These are phyloP conservation scores for Solanum ossicruentum DNA, from an alignment of 257 asterid species.

Conservation along the genomic window DNA sequence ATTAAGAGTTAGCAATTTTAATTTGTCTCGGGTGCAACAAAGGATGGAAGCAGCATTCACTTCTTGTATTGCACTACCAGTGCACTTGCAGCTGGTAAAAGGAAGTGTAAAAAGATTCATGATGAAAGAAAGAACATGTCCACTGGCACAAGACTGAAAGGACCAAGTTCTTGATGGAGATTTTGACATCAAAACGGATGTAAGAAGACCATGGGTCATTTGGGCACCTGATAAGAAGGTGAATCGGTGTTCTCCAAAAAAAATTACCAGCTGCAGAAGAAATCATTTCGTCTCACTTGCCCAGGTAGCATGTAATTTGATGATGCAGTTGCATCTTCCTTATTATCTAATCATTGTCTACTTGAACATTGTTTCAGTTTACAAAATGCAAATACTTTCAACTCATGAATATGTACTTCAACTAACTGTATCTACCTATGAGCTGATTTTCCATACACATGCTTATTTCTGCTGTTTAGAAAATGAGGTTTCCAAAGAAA, in stretches of 20 bases:
- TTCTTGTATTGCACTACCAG: constrained; percentile 45
- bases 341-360: background rate
- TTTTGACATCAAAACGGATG: constrained; percentile 51
- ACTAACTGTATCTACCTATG: background rate
- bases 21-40: constrained; percentile 48
- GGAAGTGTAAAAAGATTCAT: constrained; percentile 69
- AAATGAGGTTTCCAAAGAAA: constrained; percentile 15
- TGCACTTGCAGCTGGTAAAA: constrained; percentile 60
- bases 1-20: background rate
- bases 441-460: background rate
- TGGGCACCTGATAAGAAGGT: constrained; percentile 47
- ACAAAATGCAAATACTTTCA: background rate
- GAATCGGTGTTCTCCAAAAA: constrained; percentile 63
- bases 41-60: constrained; percentile 71
- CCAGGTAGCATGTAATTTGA: constrained; percentile 32
- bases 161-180: constrained; percentile 44
- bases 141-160: constrained; percentile 92
- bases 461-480: constrained; percentile 22
- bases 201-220: constrained; percentile 85
- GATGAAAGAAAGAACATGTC: constrained; percentile 18
- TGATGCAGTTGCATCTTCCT: background rate
- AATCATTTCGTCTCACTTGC: constrained; percentile 3
- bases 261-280: constrained; percentile 55
- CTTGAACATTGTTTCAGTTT: background rate
- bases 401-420: background rate